Percentiles rank a stretch among this genome's conserved stretches.
These are phyloP conservation scores for Recurvomyces mirabilis DNA, from an alignment of 495 filamentous ascomycete species.

Conservation along the genomic window DNA sequence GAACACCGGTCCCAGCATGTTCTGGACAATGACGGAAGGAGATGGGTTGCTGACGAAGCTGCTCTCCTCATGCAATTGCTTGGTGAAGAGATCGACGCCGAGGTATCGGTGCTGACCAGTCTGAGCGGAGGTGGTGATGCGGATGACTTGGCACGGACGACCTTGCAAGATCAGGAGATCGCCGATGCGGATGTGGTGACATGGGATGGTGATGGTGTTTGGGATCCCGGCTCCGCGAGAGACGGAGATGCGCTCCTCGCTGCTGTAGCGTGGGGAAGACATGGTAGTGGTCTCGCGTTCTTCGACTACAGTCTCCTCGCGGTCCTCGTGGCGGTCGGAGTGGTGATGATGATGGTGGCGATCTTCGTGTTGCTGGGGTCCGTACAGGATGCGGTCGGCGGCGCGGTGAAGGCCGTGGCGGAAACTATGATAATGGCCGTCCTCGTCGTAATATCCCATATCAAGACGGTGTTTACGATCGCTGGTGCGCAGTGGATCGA, in stretches of 20 bases:
- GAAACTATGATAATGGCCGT: constrained; percentile 91
- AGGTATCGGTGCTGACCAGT: constrained; percentile 99
- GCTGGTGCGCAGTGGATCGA: constrained; percentile 40
- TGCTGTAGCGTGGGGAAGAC: constrained; percentile 17
- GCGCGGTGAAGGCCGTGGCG: constrained; percentile 75
- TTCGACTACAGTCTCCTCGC: constrained; percentile 30
- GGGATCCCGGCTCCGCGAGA: constrained; percentile 29
- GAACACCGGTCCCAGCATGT: constrained; percentile 98
- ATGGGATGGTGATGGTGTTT: constrained; percentile 95
- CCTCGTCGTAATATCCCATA: constrained; percentile 99
- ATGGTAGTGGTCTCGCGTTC: constrained; percentile 26
- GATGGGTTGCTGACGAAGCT: constrained; percentile 94
- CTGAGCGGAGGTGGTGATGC: constrained; percentile 94
- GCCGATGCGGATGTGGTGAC: constrained; percentile 97
- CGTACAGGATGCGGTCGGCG: constrained; percentile 69
- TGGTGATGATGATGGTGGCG: constrained; percentile 33
- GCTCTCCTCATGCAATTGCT: constrained; percentile 98
- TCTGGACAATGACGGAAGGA: constrained; percentile 94
- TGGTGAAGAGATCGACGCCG: constrained; percentile 98
- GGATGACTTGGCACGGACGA: constrained; percentile 99
- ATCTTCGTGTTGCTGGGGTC: constrained; percentile 47
- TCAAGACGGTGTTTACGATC: constrained; percentile 49
- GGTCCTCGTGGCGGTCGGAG: constrained; percentile 22
- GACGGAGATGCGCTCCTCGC: constrained; percentile 13
- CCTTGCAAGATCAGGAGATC: constrained; percentile 98